Percentiles rank a stretch among this genome's conserved stretches.
These are phyloP conservation scores for Podaxis sp. DNA, from an alignment of 768 basidiomycete species.

Conservation along the genomic window DNA sequence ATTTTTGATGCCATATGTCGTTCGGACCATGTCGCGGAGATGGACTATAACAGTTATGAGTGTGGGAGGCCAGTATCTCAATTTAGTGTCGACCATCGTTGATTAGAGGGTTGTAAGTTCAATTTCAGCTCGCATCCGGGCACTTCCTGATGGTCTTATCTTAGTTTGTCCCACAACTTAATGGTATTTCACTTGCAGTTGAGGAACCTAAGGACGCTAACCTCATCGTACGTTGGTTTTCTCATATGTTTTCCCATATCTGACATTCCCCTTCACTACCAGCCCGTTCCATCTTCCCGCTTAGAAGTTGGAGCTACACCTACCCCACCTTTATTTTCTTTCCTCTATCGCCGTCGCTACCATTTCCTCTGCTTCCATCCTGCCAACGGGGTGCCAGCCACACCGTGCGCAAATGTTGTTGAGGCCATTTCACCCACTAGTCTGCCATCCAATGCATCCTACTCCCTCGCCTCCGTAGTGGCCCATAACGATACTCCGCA, in stretches of 20 bases:
- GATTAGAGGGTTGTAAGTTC: too few species aligned
- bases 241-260: not conserved
- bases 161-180: too few species aligned
- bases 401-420: not conserved
- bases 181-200: not conserved
- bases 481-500: not conserved
- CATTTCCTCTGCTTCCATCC: not conserved
- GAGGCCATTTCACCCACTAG: not conserved
- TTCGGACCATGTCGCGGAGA: too few species aligned
- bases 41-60: too few species aligned
- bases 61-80: too few species aligned
- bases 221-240: not conserved
- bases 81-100: too few species aligned
- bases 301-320: not conserved
- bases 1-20: too few species aligned
- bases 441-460: not conserved
- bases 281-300: not conserved
- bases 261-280: not conserved
- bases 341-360: too few species aligned
- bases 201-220: not conserved
- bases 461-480: not conserved
- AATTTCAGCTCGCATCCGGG: too few species aligned
- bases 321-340: not conserved
- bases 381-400: not conserved
- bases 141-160: too few species aligned